Evolutionary conservation across 495 filamentous ascomycete species (phyloP), one percentile per base, ranked within the genome.

Genomic region (Amorphotheca resinae): DNA sequence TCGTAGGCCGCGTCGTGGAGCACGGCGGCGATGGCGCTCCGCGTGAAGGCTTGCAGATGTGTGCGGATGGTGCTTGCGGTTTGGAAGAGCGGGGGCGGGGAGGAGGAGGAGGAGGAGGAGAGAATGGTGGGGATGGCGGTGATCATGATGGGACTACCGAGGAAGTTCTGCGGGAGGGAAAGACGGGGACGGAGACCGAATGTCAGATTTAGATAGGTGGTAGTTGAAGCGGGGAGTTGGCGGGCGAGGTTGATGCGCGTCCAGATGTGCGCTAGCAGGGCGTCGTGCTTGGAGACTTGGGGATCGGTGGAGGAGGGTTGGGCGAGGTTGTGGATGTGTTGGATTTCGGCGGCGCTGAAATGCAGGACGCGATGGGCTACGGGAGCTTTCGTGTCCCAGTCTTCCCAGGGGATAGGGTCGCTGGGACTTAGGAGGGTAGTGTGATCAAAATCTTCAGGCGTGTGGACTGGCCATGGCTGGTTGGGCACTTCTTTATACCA

Each of bases 251-350:
- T 64, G 38, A 66, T 61, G 0, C 51, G 45, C 2, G 58, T 53
- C 63, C 63, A 68, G 23, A 65, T 45, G 35, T 66, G 62, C 9
- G 59, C 63, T 5, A 66, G 31, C 23, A 58, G 38, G 1, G 63
- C 56, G 34, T 68, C 63, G 17, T 61, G 58, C 30, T 59, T 55
- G 0, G 58, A 62, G 22, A 65, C 41, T 22, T 33, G 53, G 16
- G 51, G 34, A 9, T 20, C 33, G 31, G 32, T 14, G 26, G 3
- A 12, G 5, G 17, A 17, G 18, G 38, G 18, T n/a, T 14, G 20
- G 3, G 46, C 50, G 8, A 52, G 5, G 3, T 41, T 33, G 5
- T 52, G 55, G 3, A 62, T 57, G 7, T 53, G 30, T 11, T 46
- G 46, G 2, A 44, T 26, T 46, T 59, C 50, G 6, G 48, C 33